phyloP scores from a whole-genome alignment of 371 early-diverging fungal species.

The Mucor plumbeus region DNA sequence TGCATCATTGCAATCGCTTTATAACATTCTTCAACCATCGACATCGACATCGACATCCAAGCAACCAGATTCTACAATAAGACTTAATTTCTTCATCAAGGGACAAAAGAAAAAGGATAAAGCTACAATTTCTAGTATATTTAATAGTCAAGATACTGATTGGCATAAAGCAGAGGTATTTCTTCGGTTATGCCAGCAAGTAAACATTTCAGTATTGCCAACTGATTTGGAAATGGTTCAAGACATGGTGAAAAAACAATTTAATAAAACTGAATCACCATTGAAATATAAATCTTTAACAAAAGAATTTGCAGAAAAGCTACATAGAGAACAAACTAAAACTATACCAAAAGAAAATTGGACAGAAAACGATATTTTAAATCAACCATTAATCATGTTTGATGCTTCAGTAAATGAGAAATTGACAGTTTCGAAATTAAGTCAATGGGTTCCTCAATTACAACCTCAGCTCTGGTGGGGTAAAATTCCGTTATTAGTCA shows the following conservation, averaged over 20 bases:
- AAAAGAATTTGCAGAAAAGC: constrained; percentile 44
- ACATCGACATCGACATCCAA: not conserved
- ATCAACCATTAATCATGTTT: constrained; percentile 34
- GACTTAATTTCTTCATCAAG: constrained; percentile 19
- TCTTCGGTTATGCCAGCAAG: constrained; percentile 34
- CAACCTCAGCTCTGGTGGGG: constrained; percentile 49
- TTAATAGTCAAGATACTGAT: constrained; percentile 23
- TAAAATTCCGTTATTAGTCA: constrained; percentile 36
- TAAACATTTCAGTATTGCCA: constrained; percentile 28
- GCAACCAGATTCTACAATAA: not conserved
- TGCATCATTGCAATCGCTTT: constrained; percentile 38
- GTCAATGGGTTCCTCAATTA: constrained; percentile 32
- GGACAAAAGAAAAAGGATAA: constrained; percentile 14
- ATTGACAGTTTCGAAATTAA: constrained; percentile 19
- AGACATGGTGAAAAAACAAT: constrained; percentile 22
- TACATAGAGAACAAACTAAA: constrained; percentile 24
- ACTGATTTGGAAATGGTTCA: constrained; percentile 35
- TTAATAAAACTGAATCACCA: not conserved
- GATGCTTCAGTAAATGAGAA: constrained; percentile 29
- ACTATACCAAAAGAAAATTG: not conserved
- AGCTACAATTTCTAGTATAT: not conserved
- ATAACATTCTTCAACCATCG: constrained; percentile 21
- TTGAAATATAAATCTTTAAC: constrained; percentile 17
- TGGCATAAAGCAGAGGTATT: constrained; percentile 36
- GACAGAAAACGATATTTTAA: constrained; percentile 16